Evolutionary conservation across 306 rosid species (phyloP).

Genomic region (Hippophae rhamnoides): DNA sequence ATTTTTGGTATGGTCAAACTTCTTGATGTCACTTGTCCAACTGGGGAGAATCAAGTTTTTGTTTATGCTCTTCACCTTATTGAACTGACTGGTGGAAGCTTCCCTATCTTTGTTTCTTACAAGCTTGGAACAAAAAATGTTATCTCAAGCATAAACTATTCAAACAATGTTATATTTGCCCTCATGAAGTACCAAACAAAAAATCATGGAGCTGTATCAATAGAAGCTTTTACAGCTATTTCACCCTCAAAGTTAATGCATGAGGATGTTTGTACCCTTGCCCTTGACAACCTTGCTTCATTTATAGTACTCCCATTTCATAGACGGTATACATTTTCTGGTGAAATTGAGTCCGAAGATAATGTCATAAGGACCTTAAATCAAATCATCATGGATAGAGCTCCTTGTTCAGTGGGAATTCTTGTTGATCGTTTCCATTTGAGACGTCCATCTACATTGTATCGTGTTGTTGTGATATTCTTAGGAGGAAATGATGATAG

Average conservation of each 20-base stretch:
- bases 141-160: constrained; percentile 7
- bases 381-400: no score
- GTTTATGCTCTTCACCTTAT: constrained; percentile 45
- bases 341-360: not conserved
- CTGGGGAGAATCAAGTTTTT: constrained; percentile 21
- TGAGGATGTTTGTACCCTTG: constrained; percentile 44
- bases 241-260: constrained; percentile 43
- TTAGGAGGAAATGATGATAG: no score
- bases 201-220: constrained; percentile 4
- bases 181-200: constrained; percentile 34
- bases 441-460: no score
- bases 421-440: no score
- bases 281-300: constrained; percentile 32
- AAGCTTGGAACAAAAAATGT: constrained; percentile 20
- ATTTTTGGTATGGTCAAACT: no score
- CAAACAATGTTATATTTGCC: constrained; percentile 25
- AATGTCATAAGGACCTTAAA: not conserved
- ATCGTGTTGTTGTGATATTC: no score
- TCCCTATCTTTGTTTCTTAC: constrained; percentile 53
- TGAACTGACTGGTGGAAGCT: constrained; percentile 47
- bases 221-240: constrained; percentile 37
- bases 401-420: no score
- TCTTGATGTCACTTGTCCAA: constrained; percentile 19
- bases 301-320: constrained; percentile 42
- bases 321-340: not conserved